These are phyloP conservation scores for Salicornia ramosissima DNA, from an alignment of 148 eudicot genomes.

Conservation along the genomic window DNA sequence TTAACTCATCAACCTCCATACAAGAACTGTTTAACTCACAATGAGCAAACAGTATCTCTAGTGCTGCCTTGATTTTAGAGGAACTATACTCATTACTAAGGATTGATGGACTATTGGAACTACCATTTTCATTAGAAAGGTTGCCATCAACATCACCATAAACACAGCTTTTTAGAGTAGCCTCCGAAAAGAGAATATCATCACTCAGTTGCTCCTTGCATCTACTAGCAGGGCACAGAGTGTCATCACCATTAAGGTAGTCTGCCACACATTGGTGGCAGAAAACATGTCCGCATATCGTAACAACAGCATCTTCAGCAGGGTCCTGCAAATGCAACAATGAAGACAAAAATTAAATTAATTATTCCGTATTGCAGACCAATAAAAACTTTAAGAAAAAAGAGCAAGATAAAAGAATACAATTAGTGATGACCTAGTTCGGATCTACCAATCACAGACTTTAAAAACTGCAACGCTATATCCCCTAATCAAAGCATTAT, in stretches of 20 bases:
- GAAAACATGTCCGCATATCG: constrained; percentile 89
- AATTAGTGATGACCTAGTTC: no score
- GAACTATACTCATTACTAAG: constrained; percentile 57
- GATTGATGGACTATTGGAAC: constrained; percentile 43
- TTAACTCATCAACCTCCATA: constrained; percentile 37
- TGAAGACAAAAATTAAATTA: constrained; percentile 16
- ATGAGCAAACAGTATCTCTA: constrained; percentile 61
- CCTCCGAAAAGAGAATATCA: constrained; percentile 66
- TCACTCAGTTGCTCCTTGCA: constrained; percentile 80
- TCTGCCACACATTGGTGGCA: constrained; percentile 94
- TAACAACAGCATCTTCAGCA: constrained; percentile 89
- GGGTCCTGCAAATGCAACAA: constrained; percentile 61
- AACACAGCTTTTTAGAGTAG: constrained; percentile 64
- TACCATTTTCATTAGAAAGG: constrained; percentile 32
- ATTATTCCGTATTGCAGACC: neutral
- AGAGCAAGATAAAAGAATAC: neutral
- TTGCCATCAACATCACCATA: constrained; percentile 49
- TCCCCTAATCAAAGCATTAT: no score
- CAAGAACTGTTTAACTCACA: constrained; percentile 35
- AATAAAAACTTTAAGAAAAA: neutral
- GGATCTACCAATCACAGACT: no score
- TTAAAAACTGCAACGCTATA: no score
- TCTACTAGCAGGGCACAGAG: constrained; percentile 64
- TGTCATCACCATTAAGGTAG: constrained; percentile 71
- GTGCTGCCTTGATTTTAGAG: constrained; percentile 69